A percentile compares a stretch with the other conserved stretches of the same genome.
These are phyloP conservation scores for Cladorrhinum samala DNA, from an alignment of 495 filamentous ascomycete genomes.

Conservation along the genomic window DNA sequence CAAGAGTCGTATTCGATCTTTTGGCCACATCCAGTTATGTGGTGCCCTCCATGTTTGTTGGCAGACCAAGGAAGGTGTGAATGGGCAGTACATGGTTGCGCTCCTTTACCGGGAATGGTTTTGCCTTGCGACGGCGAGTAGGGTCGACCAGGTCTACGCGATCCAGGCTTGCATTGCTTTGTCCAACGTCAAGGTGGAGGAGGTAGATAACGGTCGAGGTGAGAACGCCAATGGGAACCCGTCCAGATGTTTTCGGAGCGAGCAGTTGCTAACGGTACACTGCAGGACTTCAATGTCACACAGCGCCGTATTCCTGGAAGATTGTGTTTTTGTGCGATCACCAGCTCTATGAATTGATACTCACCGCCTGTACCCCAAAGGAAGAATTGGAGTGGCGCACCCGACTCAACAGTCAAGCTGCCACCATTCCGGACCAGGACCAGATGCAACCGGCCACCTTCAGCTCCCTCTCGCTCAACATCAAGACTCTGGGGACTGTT, in stretches of 20 bases:
- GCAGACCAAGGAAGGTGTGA: constrained; percentile 56
- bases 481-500: constrained; percentile 67
- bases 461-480: constrained; percentile 58
- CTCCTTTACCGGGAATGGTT: constrained; percentile 80
- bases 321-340: constrained; percentile 74
- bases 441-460: constrained; percentile 42
- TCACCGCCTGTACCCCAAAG: constrained; percentile 77
- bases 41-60: constrained; percentile 84
- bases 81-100: constrained; percentile 79
- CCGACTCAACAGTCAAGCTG: constrained; percentile 36
- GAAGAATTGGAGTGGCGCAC: constrained; percentile 77
- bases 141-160: constrained; percentile 56
- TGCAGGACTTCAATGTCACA: constrained; percentile 77
- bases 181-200: constrained; percentile 64
- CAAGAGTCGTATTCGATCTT: constrained; percentile 57
- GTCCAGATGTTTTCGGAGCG: background rate
- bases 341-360: constrained; percentile 73
- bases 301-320: constrained; percentile 87
- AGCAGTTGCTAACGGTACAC: constrained; percentile 8
- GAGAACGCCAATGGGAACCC: constrained; percentile 12
- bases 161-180: constrained; percentile 71
- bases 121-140: constrained; percentile 63
- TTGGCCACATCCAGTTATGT: constrained; percentile 80
- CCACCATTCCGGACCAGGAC: constrained; percentile 36
- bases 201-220: constrained; percentile 80